Percentiles rank a stretch among this genome's conserved stretches.
Evolutionary conservation across 805 yeast species (phyloP).

Genomic region (Blastobotrys terrestris): DNA sequence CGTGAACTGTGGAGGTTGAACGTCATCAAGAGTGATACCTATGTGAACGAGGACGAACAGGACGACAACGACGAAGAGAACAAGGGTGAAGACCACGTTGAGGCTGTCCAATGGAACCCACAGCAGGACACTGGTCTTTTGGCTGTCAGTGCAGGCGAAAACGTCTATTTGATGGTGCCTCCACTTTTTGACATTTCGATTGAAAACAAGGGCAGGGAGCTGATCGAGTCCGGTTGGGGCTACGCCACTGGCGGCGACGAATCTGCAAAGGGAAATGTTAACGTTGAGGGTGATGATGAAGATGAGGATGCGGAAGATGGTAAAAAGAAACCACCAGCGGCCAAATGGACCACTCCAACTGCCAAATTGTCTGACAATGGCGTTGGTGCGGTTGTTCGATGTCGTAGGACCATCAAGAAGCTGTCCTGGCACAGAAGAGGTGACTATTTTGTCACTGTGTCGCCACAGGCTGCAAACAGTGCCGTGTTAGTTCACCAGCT

Average conservation of each 20-base stretch:
- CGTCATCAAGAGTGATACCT: constrained; percentile 31
- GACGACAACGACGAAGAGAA: constrained; percentile 42
- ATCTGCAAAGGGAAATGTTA: constrained; percentile 22
- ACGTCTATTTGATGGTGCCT: constrained; percentile 73
- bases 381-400: constrained; percentile 64
- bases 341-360: constrained; percentile 81
- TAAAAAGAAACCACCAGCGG: constrained; percentile 41
- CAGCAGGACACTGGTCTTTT: constrained; percentile 64
- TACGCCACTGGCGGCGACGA: constrained; percentile 43
- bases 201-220: constrained; percentile 72
- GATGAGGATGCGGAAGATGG: constrained; percentile 28
- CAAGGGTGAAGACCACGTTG: constrained; percentile 67
- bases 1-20: constrained; percentile 69
- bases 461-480: constrained; percentile 86
- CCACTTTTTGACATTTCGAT: constrained; percentile 85
- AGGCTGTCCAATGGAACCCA: constrained; percentile 87
- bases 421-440: constrained; percentile 96
- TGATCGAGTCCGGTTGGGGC: constrained; percentile 89
- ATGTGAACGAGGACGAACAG: constrained; percentile 23
- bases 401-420: constrained; percentile 62
- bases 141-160: constrained; percentile 80
- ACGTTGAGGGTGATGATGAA: constrained; percentile 27
- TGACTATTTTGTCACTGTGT: constrained; percentile 92
- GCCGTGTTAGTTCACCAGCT: constrained; percentile 92
- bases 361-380: constrained; percentile 55